Evolutionary conservation across 1,139 yeast species (phyloP).

Genomic region (Torulaspora pretoriensis): DNA sequence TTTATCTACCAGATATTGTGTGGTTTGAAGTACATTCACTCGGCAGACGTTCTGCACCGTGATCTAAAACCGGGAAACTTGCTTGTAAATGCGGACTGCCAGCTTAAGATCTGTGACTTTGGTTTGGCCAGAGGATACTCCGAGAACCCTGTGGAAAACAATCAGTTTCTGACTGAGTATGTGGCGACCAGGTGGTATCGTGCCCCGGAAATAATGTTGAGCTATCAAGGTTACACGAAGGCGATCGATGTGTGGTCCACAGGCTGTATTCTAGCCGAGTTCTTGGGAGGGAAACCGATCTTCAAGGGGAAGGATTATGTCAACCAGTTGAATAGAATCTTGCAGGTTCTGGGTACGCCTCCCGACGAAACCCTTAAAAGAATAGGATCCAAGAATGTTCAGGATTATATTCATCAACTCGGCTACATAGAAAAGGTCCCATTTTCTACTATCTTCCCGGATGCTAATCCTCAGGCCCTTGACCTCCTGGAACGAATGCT

Average conservation of each 20-base stretch:
- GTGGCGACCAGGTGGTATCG: slow-evolving; percentile 98
- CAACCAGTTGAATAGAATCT: slow-evolving; percentile 86
- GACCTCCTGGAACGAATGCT: slow-evolving; percentile 80
- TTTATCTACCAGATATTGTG: slow-evolving; percentile 89
- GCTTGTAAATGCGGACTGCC: slow-evolving; percentile 93
- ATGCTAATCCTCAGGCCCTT: slow-evolving; percentile 81
- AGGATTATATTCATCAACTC: slow-evolving; percentile 81
- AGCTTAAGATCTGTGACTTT: slow-evolving; percentile 91
- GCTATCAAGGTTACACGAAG: slow-evolving; percentile 88
- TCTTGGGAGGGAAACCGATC: slow-evolving; percentile 86
- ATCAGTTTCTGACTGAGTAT: slow-evolving; percentile 90
- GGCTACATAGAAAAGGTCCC: slow-evolving; percentile 82
- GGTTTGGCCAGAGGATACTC: slow-evolving; percentile 96
- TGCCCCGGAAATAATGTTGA: slow-evolving; percentile 95
- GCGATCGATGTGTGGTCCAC: slow-evolving; percentile 98
- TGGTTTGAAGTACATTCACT: slow-evolving; percentile 90
- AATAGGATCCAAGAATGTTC: slow-evolving; percentile 87
- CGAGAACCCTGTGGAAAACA: slow-evolving; percentile 76
- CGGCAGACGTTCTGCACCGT: slow-evolving; percentile 92
- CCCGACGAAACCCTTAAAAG: slow-evolving; percentile 74
- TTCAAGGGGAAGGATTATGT: slow-evolving; percentile 95
- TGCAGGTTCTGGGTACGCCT: slow-evolving; percentile 86
- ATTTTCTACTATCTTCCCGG: slow-evolving; percentile 67
- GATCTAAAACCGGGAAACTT: slow-evolving; percentile 93
- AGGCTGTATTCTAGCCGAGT: slow-evolving; percentile 92